Percentiles rank a stretch among this genome's conserved stretches.
Evolutionary conservation across 2,329 filamentous ascomycete genomes (phyloP).

Genomic region (Diaporthe sp.): DNA sequence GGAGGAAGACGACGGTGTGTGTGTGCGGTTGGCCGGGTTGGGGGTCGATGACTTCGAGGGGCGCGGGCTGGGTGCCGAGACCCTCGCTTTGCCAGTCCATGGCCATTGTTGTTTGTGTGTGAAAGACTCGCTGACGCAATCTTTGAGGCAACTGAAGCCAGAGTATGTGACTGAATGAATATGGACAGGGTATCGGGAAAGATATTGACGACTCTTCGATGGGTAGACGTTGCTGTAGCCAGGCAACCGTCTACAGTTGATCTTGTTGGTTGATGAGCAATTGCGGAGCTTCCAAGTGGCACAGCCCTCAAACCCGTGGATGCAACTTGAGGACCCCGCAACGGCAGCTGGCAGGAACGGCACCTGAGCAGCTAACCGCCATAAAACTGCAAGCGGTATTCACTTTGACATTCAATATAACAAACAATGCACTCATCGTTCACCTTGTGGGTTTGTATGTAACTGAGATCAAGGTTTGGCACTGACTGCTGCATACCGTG

Average conservation of each 20-base stretch:
- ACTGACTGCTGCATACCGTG: no score
- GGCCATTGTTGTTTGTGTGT: constrained; percentile 14
- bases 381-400: neutral
- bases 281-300: neutral
- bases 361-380: neutral
- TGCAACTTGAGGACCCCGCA: neutral
- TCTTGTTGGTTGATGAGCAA: neutral
- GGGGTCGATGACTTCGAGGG: constrained; percentile 25
- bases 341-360: neutral
- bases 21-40: constrained; percentile 47
- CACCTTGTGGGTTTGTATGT: neutral
- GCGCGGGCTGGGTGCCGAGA: neutral
- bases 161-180: neutral
- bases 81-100: constrained; percentile 31
- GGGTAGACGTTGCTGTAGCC: neutral
- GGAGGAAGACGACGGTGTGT: constrained; percentile 60
- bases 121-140: no score
- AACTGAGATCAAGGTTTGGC: neutral
- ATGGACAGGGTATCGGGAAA: neutral
- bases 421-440: no score
- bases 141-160: no score
- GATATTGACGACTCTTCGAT: neutral
- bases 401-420: neutral
- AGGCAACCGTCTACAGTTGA: neutral
- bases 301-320: neutral